These are phyloP conservation scores for Suhomyces anneliseae DNA, from an alignment of 1,139 yeast genomes.

Conservation along the genomic window DNA sequence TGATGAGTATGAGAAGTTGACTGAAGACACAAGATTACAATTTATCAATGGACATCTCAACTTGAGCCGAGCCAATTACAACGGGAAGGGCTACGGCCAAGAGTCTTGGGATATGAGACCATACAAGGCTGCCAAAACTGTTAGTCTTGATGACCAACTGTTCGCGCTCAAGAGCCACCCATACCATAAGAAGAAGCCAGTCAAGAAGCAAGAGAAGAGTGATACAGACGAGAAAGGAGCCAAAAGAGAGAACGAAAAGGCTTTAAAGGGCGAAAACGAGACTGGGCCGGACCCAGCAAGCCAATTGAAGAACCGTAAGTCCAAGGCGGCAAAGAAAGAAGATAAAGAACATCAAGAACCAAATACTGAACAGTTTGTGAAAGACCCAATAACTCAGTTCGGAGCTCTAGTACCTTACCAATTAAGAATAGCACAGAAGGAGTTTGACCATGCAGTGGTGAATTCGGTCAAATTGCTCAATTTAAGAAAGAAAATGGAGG, in stretches of 20 bases:
- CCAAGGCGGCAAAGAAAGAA: constrained; percentile 1
- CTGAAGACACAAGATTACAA: constrained; percentile 20
- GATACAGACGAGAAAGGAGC: background rate
- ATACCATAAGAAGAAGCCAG: background rate
- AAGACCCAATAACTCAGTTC: constrained; percentile 51
- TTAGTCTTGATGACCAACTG: background rate
- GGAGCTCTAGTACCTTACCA: constrained; percentile 50
- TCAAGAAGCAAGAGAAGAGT: background rate
- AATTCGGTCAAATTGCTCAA: constrained; percentile 29
- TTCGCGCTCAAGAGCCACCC: constrained; percentile 1
- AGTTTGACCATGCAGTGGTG: constrained; percentile 33
- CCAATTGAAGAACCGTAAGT: constrained; percentile 1
- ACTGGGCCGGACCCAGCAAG: background rate
- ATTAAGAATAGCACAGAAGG: constrained; percentile 39
- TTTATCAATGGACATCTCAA: constrained; percentile 35
- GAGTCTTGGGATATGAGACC: constrained; percentile 35
- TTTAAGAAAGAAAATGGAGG: constrained; percentile 22
- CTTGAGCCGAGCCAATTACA: constrained; percentile 44
- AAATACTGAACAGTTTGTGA: background rate
- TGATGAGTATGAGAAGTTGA: constrained; percentile 30
- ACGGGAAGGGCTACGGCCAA: constrained; percentile 17
- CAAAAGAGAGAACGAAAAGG: background rate
- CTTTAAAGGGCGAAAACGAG: background rate
- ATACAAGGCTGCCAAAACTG: constrained; percentile 21
- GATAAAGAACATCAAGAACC: background rate